These are phyloP conservation scores for Pseudocercospora fijiensis DNA, from an alignment of 2,329 filamentous ascomycete genomes.

Conservation along the genomic window DNA sequence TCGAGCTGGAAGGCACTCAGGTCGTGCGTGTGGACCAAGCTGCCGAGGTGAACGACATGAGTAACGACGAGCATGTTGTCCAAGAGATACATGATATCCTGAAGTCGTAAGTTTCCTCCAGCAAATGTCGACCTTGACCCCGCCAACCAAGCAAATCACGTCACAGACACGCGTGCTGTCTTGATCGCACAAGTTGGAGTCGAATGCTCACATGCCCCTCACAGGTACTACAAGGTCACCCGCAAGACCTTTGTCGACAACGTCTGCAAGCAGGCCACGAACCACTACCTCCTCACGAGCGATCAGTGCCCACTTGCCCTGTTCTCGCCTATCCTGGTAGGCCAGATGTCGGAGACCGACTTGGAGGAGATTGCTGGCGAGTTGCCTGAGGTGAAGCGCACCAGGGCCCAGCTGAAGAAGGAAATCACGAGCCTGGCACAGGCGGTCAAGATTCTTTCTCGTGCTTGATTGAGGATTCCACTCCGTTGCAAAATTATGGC, in stretches of 20 bases:
- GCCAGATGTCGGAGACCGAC: conserved; percentile 49
- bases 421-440: conserved; percentile 44
- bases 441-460: conserved; percentile 23
- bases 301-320: conserved; percentile 53
- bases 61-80: conserved; percentile 43
- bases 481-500: neutral
- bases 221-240: conserved; percentile 55
- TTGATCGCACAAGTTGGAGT: neutral
- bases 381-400: conserved; percentile 44
- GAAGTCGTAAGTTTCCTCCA: conserved; percentile 23
- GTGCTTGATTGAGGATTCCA: conserved; percentile 4
- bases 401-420: conserved; percentile 46
- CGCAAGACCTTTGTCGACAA: conserved; percentile 63
- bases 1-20: conserved; percentile 12
- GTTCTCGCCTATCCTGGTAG: conserved; percentile 54
- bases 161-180: neutral
- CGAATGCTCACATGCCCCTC: neutral
- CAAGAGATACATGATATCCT: conserved; percentile 62
- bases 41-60: conserved; percentile 31
- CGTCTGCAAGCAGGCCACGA: conserved; percentile 59
- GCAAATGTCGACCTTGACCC: too few relatives aligned
- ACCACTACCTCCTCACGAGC: conserved; percentile 55
- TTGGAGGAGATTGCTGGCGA: conserved; percentile 61
- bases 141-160: neutral
- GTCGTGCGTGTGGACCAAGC: conserved; percentile 29